A percentile compares a stretch with the other conserved stretches of the same genome.
These are phyloP conservation scores for Chytriomyces sp. DNA, from an alignment of 192 early-diverging fungal genomes.

Conservation along the genomic window DNA sequence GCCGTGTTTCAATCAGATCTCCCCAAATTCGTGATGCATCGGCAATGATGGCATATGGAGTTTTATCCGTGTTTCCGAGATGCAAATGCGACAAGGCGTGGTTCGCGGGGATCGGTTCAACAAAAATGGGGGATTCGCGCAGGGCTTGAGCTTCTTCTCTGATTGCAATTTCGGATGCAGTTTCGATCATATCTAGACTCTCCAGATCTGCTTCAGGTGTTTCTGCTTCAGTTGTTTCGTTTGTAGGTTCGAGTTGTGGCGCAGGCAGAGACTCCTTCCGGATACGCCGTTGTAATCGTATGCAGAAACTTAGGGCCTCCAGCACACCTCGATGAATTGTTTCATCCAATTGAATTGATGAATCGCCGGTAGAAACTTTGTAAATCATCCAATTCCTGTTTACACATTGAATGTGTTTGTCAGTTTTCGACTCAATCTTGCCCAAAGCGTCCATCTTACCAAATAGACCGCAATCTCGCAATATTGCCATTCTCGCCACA, in stretches of 20 bases:
- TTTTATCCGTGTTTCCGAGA: constrained; percentile 2
- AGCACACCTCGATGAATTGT: constrained; percentile 10
- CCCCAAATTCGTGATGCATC: constrained; percentile 9
- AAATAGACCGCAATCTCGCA: constrained; percentile 62
- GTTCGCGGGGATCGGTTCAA: neutral
- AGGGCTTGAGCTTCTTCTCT: neutral
- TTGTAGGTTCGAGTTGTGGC: neutral
- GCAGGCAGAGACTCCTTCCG: neutral
- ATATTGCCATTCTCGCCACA: constrained; percentile 79
- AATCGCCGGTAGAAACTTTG: constrained; percentile 5
- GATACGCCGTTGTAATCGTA: neutral
- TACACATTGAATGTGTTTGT: no score
- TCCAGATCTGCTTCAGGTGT: neutral
- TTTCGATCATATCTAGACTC: neutral
- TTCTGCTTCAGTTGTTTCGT: neutral
- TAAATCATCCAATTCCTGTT: constrained; percentile 20
- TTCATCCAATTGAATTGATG: constrained; percentile 5
- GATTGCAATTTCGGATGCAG: neutral
- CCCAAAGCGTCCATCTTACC: constrained; percentile 39
- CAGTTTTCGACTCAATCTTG: no score
- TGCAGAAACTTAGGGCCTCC: constrained; percentile 17
- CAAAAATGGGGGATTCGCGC: constrained; percentile 1
- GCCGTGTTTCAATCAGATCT: neutral
- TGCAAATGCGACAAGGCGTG: constrained; percentile 17
- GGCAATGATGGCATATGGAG: neutral